phyloP scores from a whole-genome alignment of 768 basidiomycete genomes.

The Gautieria morchelliformis region DNA sequence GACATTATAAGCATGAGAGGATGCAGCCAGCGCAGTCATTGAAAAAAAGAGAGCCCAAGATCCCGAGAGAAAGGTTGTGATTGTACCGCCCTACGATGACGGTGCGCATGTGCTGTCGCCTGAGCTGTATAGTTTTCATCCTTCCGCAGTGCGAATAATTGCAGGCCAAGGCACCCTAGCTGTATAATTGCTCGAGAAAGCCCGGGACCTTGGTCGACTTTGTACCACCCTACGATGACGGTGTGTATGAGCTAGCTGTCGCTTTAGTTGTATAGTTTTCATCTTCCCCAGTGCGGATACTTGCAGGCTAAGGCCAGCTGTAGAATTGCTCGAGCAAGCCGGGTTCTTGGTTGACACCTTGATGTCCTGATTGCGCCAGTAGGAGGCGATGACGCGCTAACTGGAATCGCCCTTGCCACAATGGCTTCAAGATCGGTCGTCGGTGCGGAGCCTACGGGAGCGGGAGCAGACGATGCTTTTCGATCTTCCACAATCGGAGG shows the following conservation, averaged over 20 bases:
- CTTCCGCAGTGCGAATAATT: slow-evolving; percentile 19
- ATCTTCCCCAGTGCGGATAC: too few species aligned
- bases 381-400: slow-evolving; percentile 30
- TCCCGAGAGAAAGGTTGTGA: slow-evolving; percentile 11
- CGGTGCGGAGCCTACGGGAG: slow-evolving; percentile 29
- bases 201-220: slow-evolving; percentile 15
- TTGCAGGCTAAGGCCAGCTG: too few species aligned
- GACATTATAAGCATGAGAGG: slow-evolving; percentile 18
- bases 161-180: slow-evolving; percentile 29
- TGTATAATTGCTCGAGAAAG: slow-evolving; percentile 27
- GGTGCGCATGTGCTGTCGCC: background rate
- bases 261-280: too few species aligned
- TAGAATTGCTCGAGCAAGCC: too few species aligned
- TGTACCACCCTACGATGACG: too few species aligned
- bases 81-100: slow-evolving; percentile 29
- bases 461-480: slow-evolving; percentile 29
- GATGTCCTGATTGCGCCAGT: slow-evolving; percentile 27
- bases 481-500: slow-evolving; percentile 21
- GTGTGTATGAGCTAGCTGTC: too few species aligned
- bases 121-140: background rate
- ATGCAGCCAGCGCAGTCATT: slow-evolving; percentile 11
- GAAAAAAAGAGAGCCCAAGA: slow-evolving; percentile 8
- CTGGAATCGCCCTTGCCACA: slow-evolving; percentile 27
- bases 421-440: slow-evolving; percentile 23
- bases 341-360: too few species aligned